Evolutionary conservation across 495 filamentous ascomycete species (phyloP), one percentile per base, ranked within the genome.

Genomic region (Daldinia decipiens): DNA sequence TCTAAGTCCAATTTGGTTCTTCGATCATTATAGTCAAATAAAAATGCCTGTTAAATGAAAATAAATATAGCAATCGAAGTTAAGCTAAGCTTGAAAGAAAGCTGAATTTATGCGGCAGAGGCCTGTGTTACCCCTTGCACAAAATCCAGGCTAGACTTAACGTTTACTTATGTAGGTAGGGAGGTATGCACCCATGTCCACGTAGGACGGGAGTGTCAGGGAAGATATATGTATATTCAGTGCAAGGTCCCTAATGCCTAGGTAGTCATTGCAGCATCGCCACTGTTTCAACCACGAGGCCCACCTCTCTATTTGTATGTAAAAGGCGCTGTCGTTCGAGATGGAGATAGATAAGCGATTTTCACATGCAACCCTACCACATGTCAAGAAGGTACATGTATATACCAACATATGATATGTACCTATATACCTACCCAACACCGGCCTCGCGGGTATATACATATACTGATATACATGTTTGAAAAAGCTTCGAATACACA

Each of bases 361-460:
- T 72, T 72, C 70, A 73, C 70, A 69, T 73, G 70, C 65, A 58
- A 73, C 59, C 62, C 32, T 53, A 43, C 57, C 38, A 56, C 45
- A 36, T 56, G 53, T 19, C 17, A 36, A 32, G 29, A 47, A 47
- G 8, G 19, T 47, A 47, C 43, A 21, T 24, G 9, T 47, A 27
- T 3, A 0, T 2, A 47, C 43, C 43, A 11, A 47, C 19, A 4
- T 47, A 47, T 47, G 17, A 17, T 45, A 45, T 17, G n/a, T n/a
- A n/a, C n/a, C n/a, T n/a, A n/a, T n/a, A n/a, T n/a, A n/a, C n/a
- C n/a, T n/a, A n/a, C n/a, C 19, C 19, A 47, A 24, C 43, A 47
- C 19, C 19, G 43, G 21, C 43, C 43, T 47, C 3, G 17, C 17
- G 17, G 43, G 43, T 47, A 19, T 11, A 3, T 34, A 34, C 7